Evolutionary conservation across 1,139 yeast genomes (phyloP).

Genomic region (Pichia sp.): DNA sequence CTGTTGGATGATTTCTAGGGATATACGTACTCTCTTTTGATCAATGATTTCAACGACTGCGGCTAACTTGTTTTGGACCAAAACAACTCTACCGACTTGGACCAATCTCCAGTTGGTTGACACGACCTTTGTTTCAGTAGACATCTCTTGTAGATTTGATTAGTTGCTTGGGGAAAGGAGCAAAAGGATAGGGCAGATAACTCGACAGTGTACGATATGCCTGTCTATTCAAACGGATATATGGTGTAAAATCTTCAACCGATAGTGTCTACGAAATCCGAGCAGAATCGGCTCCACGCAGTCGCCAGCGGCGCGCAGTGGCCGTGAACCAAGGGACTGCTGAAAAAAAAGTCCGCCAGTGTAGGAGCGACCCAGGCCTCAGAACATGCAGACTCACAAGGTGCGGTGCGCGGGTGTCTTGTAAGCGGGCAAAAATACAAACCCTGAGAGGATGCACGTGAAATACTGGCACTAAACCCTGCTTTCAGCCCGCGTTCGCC

Average conservation of each 20-base stretch:
- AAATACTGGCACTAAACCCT: too few relatives aligned
- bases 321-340: not conserved
- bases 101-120: constrained; percentile 99
- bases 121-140: constrained; percentile 75
- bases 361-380: not conserved
- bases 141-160: constrained; percentile 36
- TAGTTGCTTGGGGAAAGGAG: not conserved
- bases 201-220: not conserved
- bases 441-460: too few relatives aligned
- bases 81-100: constrained; percentile 99
- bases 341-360: not conserved
- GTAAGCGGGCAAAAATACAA: not conserved
- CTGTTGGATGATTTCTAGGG: not conserved
- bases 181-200: not conserved
- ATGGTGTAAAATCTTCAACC: not conserved
- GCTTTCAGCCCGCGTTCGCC: too few relatives aligned
- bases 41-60: constrained; percentile 97
- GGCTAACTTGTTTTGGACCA: constrained; percentile 80
- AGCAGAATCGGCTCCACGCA: not conserved
- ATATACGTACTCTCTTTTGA: constrained; percentile 89
- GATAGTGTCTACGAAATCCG: not conserved
- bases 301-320: not conserved
- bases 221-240: not conserved
- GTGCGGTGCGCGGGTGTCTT: constrained; percentile 4
- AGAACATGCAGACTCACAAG: not conserved